phyloP scores from a whole-genome alignment of 116 monocot genomes.

The Dioscorea cayenensis region DNA sequence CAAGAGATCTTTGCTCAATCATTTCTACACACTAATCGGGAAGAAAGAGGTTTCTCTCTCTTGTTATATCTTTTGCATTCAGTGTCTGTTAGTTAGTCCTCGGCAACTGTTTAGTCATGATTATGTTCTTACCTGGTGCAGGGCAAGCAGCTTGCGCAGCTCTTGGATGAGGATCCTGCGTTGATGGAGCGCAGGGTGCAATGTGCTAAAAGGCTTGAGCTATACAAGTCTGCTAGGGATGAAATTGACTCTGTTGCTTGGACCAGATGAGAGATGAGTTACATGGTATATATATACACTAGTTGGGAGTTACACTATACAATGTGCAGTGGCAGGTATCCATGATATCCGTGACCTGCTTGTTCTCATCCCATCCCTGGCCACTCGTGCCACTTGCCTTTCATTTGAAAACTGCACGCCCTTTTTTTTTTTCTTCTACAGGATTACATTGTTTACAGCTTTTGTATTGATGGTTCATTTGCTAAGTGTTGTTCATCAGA shows the following conservation, averaged over 20 bases:
- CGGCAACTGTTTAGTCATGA: not conserved
- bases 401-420: too few species aligned
- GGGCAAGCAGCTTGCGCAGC: conserved; percentile 15
- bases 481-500: too few species aligned
- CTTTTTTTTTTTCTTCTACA: too few species aligned
- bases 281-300: not conserved
- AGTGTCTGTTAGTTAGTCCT: not conserved
- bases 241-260: conserved; percentile 29
- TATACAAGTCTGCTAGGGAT: conserved; percentile 22
- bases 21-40: conserved; percentile 34
- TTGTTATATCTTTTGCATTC: not conserved
- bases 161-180: conserved; percentile 31
- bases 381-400: too few species aligned
- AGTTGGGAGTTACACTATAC: too few species aligned
- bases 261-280: conserved; percentile 5
- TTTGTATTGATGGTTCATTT: too few species aligned
- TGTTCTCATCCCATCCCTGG: too few species aligned
- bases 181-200: conserved; percentile 19
- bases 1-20: conserved; percentile 36
- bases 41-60: conserved; percentile 28
- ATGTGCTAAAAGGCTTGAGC: conserved; percentile 25
- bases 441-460: too few species aligned
- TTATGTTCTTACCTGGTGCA: conserved; percentile 4
- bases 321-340: too few species aligned
- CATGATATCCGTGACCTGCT: too few species aligned